Conservation (phyloP, 768 basidiomycete genomes). For the Naganishia antarctica region DNA sequence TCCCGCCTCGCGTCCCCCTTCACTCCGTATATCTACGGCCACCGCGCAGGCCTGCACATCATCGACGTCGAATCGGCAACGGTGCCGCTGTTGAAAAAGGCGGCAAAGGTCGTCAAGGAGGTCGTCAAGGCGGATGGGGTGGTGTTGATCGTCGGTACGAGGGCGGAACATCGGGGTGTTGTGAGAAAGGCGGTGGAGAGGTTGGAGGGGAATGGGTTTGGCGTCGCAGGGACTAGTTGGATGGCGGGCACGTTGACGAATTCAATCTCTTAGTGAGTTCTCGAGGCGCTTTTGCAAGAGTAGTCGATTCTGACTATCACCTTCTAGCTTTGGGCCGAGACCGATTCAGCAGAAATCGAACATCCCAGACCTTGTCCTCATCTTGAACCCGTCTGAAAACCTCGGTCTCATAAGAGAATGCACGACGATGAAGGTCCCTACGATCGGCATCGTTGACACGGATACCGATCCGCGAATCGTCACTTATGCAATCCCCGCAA, state of each 20-base stretch:
- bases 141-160: constrained; percentile 83
- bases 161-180: constrained; percentile 56
- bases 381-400: constrained; percentile 84
- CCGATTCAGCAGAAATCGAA: constrained; percentile 40
- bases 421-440: constrained; percentile 81
- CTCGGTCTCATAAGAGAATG: constrained; percentile 80
- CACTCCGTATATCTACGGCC: constrained; percentile 90
- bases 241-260: constrained; percentile 93
- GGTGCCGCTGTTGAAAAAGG: constrained; percentile 80
- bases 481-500: constrained; percentile 98
- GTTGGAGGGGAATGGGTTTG: constrained; percentile 72
- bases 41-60: constrained; percentile 79
- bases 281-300: neutral
- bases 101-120: constrained; percentile 77
- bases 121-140: constrained; percentile 75
- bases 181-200: constrained; percentile 75
- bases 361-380: constrained; percentile 78
- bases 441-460: constrained; percentile 88
- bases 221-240: constrained; percentile 77
- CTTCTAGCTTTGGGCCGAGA: constrained; percentile 42
- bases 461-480: constrained; percentile 93
- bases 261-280: constrained; percentile 48
- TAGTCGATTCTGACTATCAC: neutral
- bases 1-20: constrained; percentile 75
- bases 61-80: constrained; percentile 88